Evolutionary conservation across 2,329 filamentous ascomycete species (phyloP), one percentile per base, ranked within the genome.

Genomic region (Aspergillus sp.): DNA sequence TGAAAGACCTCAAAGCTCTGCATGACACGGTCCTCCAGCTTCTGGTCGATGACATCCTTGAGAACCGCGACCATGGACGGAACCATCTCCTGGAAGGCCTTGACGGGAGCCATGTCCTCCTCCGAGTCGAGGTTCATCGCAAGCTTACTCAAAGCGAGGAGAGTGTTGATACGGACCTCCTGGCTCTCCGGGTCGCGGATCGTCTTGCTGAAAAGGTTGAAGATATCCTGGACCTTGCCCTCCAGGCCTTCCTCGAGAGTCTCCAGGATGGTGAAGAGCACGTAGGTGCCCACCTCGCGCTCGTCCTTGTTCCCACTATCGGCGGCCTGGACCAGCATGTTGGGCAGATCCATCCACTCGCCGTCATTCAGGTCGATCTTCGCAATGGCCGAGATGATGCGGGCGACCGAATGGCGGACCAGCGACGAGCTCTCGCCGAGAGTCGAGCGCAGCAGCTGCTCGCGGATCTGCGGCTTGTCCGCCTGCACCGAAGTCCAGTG

Each of bases 1-100:
- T 96, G 91, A 74, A 96, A 94, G 45, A 94, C 86, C 58, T 96
- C 91, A 49, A 96, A 98, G 15, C 86, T 78, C 55, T 89, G 80
- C 69, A 89, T 85, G 48, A 83, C 80, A 57, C 82, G 81, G 55
- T 94, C 88, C 49, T 95, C 88, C 49, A 95, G 82, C 36, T 75
- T 74, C 36, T 74, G 73, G 49, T 86, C 75, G 37, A 96, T 82
- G 15, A 83, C 77, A 42, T 80, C 74, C 71, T 94, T 91, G 45
- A 96, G 72, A 8, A 95, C 85, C 42, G 78, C 75, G 38, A 96
- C 89, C 81, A 96, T 91, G 50, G 76, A 67, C 8, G 91, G 89
- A 39, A 96, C 73, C 35, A 91, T 76, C 43, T 74, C 70, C 61
- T 93, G 84, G 57, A 96, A 82, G 30, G 78, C 69, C 51, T 75